These are phyloP conservation scores for Comarum palustre DNA, from an alignment of 306 rosid species.

Conservation along the genomic window DNA sequence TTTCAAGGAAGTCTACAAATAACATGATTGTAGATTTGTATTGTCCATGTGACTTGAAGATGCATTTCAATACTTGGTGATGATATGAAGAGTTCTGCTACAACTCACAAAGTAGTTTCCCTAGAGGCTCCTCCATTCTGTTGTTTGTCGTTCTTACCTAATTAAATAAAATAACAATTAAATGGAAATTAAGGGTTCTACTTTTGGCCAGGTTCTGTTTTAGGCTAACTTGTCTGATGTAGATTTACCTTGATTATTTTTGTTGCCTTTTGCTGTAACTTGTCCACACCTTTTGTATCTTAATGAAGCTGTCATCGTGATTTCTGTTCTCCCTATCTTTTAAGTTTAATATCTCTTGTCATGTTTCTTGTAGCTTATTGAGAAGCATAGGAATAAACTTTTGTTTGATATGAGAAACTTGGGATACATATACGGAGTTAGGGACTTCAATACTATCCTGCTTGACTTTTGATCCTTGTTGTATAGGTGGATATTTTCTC, in stretches of 20 bases:
- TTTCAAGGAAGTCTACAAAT: background rate
- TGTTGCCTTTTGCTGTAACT: background rate
- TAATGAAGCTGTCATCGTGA: background rate
- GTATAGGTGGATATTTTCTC: conserved; percentile 89
- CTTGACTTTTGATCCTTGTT: conserved; percentile 15
- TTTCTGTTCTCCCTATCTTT: background rate
- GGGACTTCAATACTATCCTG: conserved; percentile 16
- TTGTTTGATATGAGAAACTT: background rate
- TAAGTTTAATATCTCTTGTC: background rate
- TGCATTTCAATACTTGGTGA: background rate
- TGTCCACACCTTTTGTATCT: background rate
- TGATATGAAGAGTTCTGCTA: background rate
- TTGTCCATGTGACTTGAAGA: background rate
- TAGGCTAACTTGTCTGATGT: background rate
- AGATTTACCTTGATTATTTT: background rate
- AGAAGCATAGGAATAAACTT: background rate
- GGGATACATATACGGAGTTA: background rate
- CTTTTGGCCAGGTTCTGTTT: background rate
- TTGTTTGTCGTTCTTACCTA: background rate
- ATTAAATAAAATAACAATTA: background rate
- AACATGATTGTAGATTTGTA: background rate
- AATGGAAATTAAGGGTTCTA: background rate
- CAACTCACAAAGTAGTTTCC: background rate
- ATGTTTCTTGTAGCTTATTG: background rate
- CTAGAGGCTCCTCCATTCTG: background rate